These are phyloP conservation scores for Globisporangium rhizosaccharum DNA, from an alignment of 352 stramenopile genomes.

Conservation along the genomic window DNA sequence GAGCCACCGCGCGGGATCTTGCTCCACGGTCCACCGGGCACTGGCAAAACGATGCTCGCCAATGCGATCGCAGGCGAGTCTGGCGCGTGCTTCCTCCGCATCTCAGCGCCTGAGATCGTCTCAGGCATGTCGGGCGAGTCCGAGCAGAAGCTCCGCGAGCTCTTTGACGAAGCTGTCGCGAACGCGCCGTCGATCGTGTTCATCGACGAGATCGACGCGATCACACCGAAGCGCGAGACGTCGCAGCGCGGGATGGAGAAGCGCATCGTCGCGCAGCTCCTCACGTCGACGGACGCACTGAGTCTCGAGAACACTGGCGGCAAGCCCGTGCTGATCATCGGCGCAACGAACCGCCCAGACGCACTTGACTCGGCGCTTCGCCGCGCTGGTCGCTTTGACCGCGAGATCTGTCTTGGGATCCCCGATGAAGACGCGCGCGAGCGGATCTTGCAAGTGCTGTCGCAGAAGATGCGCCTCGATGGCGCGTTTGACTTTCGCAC, in stretches of 20 bases:
- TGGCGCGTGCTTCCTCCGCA: constrained; percentile 84
- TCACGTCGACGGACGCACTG: constrained; percentile 90
- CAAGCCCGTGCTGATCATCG: constrained; percentile 96
- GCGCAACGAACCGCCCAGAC: constrained; percentile 96
- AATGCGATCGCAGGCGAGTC: constrained; percentile 92
- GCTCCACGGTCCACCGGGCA: constrained; percentile 89
- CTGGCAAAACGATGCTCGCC: constrained; percentile 93
- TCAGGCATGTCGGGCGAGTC: constrained; percentile 92
- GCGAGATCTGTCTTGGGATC: constrained; percentile 97
- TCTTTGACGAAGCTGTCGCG: constrained; percentile 95
- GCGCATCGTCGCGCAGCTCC: constrained; percentile 94
- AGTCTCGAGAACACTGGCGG: constrained; percentile 85
- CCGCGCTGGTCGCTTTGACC: constrained; percentile 96
- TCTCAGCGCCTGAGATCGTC: constrained; percentile 90
- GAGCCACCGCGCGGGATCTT: constrained; percentile 90
- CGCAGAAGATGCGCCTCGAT: constrained; percentile 90
- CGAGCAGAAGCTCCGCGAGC: constrained; percentile 81
- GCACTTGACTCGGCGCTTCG: constrained; percentile 95
- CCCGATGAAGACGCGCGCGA: constrained; percentile 93
- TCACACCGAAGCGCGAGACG: constrained; percentile 93
- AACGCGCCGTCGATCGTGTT: constrained; percentile 97
- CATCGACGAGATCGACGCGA: constrained; percentile 97
- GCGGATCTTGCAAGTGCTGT: constrained; percentile 94
- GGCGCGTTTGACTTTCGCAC: constrained; percentile 93
- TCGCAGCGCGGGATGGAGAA: constrained; percentile 95